Evolutionary conservation across 768 basidiomycete genomes (phyloP), one percentile per base, ranked within the genome.

Genomic region (Asterophora parasitica): DNA sequence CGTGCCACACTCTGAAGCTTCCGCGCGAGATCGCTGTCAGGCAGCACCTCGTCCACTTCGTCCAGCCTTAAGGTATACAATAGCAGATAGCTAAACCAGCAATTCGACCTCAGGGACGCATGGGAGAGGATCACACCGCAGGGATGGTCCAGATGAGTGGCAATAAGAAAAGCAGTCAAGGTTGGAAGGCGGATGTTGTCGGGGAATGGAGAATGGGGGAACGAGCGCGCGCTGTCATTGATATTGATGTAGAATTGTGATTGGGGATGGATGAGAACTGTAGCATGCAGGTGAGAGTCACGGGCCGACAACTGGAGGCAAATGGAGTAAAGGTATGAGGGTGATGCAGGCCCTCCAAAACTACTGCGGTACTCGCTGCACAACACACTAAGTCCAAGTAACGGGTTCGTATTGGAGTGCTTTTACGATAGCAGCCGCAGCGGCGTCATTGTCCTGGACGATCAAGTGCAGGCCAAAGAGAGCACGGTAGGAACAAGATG

Each of bases 401-500:
- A n/a, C n/a, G n/a, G n/a, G n/a, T n/a, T n/a, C n/a, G n/a, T n/a
- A n/a, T n/a, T n/a, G n/a, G n/a, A n/a, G n/a, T n/a, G n/a, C n/a
- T n/a, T n/a, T n/a, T n/a, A n/a, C n/a, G n/a, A n/a, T n/a, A n/a
- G n/a, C n/a, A n/a, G n/a, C n/a, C n/a, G n/a, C n/a, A n/a, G n/a
- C n/a, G n/a, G n/a, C n/a, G n/a, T n/a, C n/a, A n/a, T n/a, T n/a
- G n/a, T n/a, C n/a, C n/a, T n/a, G n/a, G n/a, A n/a, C n/a, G n/a
- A n/a, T n/a, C n/a, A n/a, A n/a, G n/a, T n/a, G n/a, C n/a, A n/a
- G n/a, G n/a, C n/a, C n/a, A n/a, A n/a, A 33, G 54, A 56, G 6
- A 58, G 47, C 26, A 15, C 27, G 4, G 54, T 56, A 31, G 60
- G 58, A 13, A 59, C 60, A 31, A 38, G 48, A 32, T 59, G 52